Evolutionary conservation across 1,284 basidiomycete species (phyloP).

Genomic region (Ganoderma lucidum): DNA sequence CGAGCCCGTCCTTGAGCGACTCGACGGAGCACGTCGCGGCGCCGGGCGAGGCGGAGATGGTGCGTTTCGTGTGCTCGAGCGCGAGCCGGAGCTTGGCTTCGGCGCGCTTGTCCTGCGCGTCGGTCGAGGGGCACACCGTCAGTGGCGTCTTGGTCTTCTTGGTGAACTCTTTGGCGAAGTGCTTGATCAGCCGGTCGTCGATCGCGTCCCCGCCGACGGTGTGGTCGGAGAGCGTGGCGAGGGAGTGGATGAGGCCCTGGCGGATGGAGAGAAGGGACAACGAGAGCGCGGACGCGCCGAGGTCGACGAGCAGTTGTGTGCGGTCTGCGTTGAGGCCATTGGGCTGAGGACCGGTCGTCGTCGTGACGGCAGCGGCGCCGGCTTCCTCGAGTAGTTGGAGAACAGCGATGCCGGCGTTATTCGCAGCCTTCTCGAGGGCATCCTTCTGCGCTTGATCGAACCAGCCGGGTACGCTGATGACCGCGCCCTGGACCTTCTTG

Average conservation of each 20-base stretch:
- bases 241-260: conserved; percentile 67
- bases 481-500: conserved; percentile 81
- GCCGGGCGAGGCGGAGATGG: conserved; percentile 87
- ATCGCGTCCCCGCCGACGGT: conserved; percentile 69
- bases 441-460: conserved; percentile 77
- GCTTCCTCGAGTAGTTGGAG: conserved; percentile 89
- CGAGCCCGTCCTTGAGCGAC: conserved; percentile 93
- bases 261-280: conserved; percentile 72
- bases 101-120: conserved; percentile 82
- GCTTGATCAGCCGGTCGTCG: conserved; percentile 87
- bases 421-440: conserved; percentile 79
- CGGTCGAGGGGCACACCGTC: conserved; percentile 63
- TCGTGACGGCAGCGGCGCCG: conserved; percentile 75
- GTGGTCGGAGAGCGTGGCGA: conserved; percentile 57
- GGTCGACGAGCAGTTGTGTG: conserved; percentile 76
- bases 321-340: conserved; percentile 59
- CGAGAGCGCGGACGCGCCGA: conserved; percentile 72
- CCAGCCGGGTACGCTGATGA: conserved; percentile 84
- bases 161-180: conserved; percentile 96
- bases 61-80: conserved; percentile 95
- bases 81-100: conserved; percentile 94
- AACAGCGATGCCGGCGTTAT: conserved; percentile 85
- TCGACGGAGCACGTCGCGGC: conserved; percentile 94
- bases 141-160: conserved; percentile 93
- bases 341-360: conserved; percentile 56